These are phyloP conservation scores for Cercophora samala DNA, from an alignment of 495 filamentous ascomycete species.

Conservation along the genomic window DNA sequence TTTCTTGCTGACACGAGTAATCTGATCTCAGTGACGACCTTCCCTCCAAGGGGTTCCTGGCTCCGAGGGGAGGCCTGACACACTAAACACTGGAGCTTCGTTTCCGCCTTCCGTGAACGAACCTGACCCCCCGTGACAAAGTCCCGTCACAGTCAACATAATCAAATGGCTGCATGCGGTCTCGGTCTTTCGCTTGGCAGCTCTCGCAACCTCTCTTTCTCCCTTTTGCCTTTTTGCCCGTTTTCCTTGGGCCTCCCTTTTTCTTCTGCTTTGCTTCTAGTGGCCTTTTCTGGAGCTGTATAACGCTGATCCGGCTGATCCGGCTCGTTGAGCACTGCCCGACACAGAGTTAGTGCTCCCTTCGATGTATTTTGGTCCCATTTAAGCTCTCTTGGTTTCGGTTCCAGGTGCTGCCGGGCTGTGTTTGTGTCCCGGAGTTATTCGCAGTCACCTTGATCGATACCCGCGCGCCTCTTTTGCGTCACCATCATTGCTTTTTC, in stretches of 20 bases:
- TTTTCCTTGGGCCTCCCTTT: neutral
- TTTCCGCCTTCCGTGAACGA: neutral
- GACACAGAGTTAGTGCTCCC: neutral
- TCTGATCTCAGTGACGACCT: neutral
- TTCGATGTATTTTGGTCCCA: neutral
- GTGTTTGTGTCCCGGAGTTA: neutral
- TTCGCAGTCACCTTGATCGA: neutral
- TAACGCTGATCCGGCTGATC: neutral
- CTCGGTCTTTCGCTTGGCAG: neutral
- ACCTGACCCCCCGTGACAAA: neutral
- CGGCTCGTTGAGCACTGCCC: neutral
- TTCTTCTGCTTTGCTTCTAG: neutral
- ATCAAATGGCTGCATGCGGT: neutral
- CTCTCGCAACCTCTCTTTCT: neutral
- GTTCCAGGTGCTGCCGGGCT: neutral
- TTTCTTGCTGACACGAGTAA: neutral
- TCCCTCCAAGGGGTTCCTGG: neutral
- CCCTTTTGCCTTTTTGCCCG: constrained; percentile 1
- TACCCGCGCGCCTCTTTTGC: neutral
- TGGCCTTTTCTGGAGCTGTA: neutral
- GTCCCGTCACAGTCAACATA: neutral
- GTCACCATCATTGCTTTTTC: neutral
- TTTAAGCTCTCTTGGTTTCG: neutral
- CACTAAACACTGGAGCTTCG: neutral
- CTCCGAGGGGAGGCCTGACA: neutral